A percentile compares a stretch with the other conserved stretches of the same genome.
phyloP scores from a whole-genome alignment of 306 rosid genomes.

The Arachis hypogaea region DNA sequence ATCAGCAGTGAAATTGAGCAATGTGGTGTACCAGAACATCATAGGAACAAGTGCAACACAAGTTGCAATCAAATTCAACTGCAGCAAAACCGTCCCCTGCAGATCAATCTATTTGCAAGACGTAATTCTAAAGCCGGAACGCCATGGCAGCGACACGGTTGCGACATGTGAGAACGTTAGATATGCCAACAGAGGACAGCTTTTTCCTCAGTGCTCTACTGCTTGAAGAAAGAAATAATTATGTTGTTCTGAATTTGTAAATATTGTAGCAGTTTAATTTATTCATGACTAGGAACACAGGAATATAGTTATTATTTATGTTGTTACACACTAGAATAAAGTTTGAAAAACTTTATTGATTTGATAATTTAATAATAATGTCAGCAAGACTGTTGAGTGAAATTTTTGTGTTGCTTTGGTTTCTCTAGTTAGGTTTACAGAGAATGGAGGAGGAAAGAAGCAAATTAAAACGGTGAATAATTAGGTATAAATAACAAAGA shows the following conservation, averaged over 20 bases:
- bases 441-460: conserved; percentile 13
- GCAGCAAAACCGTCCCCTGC: conserved; percentile 61
- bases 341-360: not conserved
- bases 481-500: not conserved
- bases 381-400: not conserved
- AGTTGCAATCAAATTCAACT: conserved; percentile 63
- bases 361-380: not conserved
- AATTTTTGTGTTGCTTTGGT: not conserved
- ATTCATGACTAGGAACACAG: conserved; percentile 9
- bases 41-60: conserved; percentile 79
- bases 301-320: not conserved
- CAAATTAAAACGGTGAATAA: not conserved
- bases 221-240: conserved; percentile 4
- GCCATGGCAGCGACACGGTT: conserved; percentile 36
- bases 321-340: not conserved
- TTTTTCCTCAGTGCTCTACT: conserved; percentile 55
- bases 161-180: conserved; percentile 65
- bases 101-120: conserved; percentile 48
- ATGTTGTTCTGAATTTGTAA: conserved; percentile 2
- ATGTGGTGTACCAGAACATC: conserved; percentile 59
- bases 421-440: not conserved
- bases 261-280: not conserved
- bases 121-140: conserved; percentile 44
- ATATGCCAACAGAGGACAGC: conserved; percentile 39
- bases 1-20: conserved; percentile 67